phyloP scores from a whole-genome alignment of 73 alveolate genomes.

The Tetrahymena thermophila region DNA sequence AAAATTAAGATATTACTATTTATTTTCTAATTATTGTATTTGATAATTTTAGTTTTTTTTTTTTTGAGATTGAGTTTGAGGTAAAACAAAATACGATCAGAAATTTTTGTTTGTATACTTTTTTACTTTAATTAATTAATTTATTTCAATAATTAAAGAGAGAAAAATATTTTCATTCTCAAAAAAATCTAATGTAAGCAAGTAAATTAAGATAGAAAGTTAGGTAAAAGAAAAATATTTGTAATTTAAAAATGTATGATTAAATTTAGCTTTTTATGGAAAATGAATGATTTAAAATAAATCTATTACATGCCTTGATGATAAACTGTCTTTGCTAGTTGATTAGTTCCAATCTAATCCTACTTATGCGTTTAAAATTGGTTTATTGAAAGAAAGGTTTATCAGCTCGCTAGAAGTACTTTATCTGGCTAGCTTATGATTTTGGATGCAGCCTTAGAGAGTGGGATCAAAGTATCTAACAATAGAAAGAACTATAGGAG shows the following conservation, averaged over 20 bases:
- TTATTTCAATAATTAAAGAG: background rate
- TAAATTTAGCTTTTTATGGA: background rate
- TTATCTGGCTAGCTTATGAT: background rate
- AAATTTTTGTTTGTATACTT: background rate
- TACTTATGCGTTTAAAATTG: background rate
- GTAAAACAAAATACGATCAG: no score
- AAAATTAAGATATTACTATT: no score
- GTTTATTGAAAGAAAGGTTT: background rate
- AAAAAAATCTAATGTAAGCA: no score
- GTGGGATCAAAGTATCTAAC: background rate
- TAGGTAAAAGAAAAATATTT: background rate
- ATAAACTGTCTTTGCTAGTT: no score
- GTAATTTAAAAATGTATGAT: no score
- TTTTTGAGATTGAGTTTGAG: no score
- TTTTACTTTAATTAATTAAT: no score
- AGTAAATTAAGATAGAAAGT: background rate
- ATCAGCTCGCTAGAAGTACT: background rate
- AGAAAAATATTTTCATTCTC: background rate
- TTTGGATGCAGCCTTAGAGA: background rate
- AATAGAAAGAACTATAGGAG: background rate
- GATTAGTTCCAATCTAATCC: background rate
- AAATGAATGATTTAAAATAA: no score
- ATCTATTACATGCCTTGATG: background rate
- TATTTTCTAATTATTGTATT: no score
- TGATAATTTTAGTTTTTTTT: no score